These are phyloP conservation scores for Medicago ruthenica DNA, from an alignment of 306 rosid species.

Conservation along the genomic window DNA sequence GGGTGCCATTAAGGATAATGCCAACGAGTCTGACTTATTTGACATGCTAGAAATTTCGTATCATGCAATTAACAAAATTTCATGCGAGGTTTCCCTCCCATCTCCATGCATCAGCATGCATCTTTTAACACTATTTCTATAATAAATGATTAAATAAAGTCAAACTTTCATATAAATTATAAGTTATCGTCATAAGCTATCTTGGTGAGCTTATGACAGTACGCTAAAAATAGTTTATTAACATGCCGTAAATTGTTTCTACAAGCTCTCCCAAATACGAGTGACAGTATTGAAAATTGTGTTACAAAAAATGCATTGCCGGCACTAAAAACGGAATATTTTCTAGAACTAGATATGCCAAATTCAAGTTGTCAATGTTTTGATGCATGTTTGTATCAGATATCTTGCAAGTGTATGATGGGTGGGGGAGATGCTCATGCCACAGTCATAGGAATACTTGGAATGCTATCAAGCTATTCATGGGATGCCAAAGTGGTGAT, in stretches of 20 bases:
- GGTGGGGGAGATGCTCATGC: constrained; percentile 62
- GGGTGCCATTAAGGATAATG: constrained; percentile 43
- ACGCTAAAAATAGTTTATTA: too few relatives aligned
- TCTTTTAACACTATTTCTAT: not conserved
- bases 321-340: not conserved
- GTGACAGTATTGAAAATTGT: not conserved
- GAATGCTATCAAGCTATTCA: constrained; percentile 54
- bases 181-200: too few relatives aligned
- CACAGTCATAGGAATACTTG: constrained; percentile 59
- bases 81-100: constrained; percentile 59
- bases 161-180: not conserved
- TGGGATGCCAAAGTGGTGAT: constrained; percentile 78
- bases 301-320: not conserved
- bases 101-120: not conserved
- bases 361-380: not conserved
- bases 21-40: constrained; percentile 37
- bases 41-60: constrained; percentile 53
- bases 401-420: constrained; percentile 53
- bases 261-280: too few relatives aligned
- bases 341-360: not conserved
- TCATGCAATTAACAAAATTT: constrained; percentile 52
- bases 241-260: too few relatives aligned
- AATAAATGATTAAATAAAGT: not conserved
- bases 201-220: too few relatives aligned
- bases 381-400: constrained; percentile 45